Conservation (phyloP, 2,329 filamentous ascomycete genomes). For the Annulohypoxylon truncatum region DNA sequence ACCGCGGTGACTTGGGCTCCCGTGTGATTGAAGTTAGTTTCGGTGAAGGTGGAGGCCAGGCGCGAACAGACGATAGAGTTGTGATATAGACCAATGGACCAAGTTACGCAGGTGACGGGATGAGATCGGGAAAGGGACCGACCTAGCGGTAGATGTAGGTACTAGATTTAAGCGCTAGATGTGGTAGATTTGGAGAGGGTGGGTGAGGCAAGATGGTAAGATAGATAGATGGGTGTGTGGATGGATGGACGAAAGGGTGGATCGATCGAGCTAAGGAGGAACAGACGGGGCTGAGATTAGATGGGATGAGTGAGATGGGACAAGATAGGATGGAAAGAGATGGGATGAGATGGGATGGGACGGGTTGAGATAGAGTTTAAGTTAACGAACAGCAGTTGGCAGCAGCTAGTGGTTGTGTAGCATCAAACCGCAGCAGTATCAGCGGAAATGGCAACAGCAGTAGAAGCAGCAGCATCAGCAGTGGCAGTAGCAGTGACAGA, state of each 20-base stretch:
- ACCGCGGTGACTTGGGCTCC: neutral
- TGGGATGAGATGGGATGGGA: too few species aligned
- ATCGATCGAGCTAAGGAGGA: neutral
- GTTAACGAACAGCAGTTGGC: neutral
- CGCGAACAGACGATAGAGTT: constrained; percentile 1
- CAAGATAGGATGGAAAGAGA: neutral
- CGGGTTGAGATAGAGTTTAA: neutral
- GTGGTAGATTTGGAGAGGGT: neutral
- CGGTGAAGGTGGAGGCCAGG: neutral
- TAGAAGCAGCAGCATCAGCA: neutral
- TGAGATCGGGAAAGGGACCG: constrained; percentile 18
- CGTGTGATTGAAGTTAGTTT: neutral
- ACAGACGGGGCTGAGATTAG: neutral
- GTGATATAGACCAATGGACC: constrained; percentile 6
- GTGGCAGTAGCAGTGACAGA: neutral
- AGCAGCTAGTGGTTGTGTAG: neutral
- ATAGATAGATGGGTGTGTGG: neutral
- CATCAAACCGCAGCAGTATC: neutral
- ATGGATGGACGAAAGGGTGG: constrained; percentile 1
- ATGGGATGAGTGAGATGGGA: neutral
- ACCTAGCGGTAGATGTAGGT: neutral
- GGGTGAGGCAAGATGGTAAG: neutral
- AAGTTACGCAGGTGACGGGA: constrained; percentile 8
- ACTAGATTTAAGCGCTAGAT: neutral
- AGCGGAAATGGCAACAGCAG: neutral